Evolutionary conservation across 2,329 filamentous ascomycete genomes (phyloP), one percentile per base, ranked within the genome.

Genomic region (Cadophora luteo-olivacea): DNA sequence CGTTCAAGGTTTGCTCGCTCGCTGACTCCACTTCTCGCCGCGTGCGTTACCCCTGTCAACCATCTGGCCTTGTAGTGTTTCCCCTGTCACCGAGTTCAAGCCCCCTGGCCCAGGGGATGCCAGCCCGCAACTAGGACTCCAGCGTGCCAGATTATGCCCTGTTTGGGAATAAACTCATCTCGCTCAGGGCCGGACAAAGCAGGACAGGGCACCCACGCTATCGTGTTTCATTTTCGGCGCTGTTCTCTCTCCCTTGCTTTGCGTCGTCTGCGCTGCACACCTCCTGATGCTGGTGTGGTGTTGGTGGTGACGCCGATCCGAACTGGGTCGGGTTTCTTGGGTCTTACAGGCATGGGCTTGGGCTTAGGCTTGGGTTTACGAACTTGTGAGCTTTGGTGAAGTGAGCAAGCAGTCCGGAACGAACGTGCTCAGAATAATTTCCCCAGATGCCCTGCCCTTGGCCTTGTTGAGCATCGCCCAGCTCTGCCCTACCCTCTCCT

Each of bases 191-290:
- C 62, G 55, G 57, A 33, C 32, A 29, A 38, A 19, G 65, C 57
- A 67, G 69, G 67, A 69, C 74, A 76, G 70, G 75, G 68, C 71
- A 72, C 68, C 75, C 75, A 76, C 75, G 74, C 75, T 76, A 76
- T 75, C 70, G 71, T 76, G 75, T 77, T 77, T 77, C 74, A 76
- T 75, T 75, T 70, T 72, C 61, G 72, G 70, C 73, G 70, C 66
- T 74, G 68, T 70, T 72, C 69, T 72, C 66, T 72, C 51, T 25
- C 61, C 49, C 52, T 66, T 58, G 61, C 64, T 38, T 61, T 66
- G 62, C 64, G 66, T 68, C 68, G 66, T 70, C 69, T 68, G 41
- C 62, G 66, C 66, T 69, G 62, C 68, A 65, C 67, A 54, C 51
- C 51, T 54, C 51, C 51, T 54, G 51, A 54, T 32, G 51, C 49